phyloP scores from a whole-genome alignment of 768 basidiomycete genomes.

The Hygrophorus pudorinus region DNA sequence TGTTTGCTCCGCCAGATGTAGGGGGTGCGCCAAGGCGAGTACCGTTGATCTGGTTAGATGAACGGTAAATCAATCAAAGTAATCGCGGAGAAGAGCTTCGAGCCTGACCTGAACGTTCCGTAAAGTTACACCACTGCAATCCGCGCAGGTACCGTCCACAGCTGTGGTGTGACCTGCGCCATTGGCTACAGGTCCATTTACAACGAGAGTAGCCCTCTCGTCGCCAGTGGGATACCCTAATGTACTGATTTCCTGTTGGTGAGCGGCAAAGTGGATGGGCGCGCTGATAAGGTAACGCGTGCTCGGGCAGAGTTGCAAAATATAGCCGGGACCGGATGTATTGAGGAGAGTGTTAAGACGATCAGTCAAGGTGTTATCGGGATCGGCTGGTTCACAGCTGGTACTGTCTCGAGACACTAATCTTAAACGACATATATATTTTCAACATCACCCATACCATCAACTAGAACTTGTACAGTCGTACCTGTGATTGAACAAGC shows the following conservation, averaged over 20 bases:
- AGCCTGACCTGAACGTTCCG: conserved; percentile 59
- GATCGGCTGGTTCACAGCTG: conserved; percentile 14
- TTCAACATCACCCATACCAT: too few relatives aligned
- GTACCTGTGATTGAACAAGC: too few relatives aligned
- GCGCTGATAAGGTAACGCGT: conserved; percentile 53
- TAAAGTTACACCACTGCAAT: conserved; percentile 50
- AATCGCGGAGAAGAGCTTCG: background rate
- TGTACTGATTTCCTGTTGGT: conserved; percentile 77
- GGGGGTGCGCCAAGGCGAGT: conserved; percentile 46
- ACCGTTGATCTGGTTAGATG: conserved; percentile 53
- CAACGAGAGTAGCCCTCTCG: conserved; percentile 58
- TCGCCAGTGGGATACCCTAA: conserved; percentile 61
- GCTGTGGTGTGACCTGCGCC: conserved; percentile 66
- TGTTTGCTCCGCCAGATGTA: conserved; percentile 59
- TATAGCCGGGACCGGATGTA: conserved; percentile 56
- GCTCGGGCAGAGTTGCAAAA: conserved; percentile 55
- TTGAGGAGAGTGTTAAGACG: conserved; percentile 57
- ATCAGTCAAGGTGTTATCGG: conserved; percentile 51
- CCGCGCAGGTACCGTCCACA: conserved; percentile 52
- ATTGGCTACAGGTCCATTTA: conserved; percentile 52
- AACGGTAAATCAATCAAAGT: background rate
- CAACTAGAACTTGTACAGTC: too few relatives aligned
- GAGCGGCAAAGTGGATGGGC: conserved; percentile 55
- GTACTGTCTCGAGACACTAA: background rate
- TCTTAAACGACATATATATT: too few relatives aligned